Evolutionary conservation across 768 basidiomycete species (phyloP), one percentile per base, ranked within the genome.

Genomic region (Chalciporus pseudorubinellus): DNA sequence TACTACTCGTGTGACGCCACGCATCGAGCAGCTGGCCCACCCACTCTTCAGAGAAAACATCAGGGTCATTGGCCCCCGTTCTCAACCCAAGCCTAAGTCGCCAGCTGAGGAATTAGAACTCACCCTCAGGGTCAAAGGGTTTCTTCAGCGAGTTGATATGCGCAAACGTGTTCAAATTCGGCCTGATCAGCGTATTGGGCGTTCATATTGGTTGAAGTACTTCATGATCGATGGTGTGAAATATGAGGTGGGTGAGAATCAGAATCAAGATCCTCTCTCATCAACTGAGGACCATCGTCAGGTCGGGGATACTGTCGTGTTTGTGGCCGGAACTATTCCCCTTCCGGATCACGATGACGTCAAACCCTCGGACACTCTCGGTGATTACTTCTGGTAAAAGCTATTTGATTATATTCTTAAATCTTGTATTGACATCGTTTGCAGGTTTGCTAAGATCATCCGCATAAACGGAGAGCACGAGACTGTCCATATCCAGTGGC

Each of bases 381-480:
- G 77, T 0, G 71, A 82, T 48, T 84, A 79, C 58, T 89, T 87
- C 59, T 90, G 88, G 87, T 86, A 63, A 38, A 57, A 46, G 16
- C 19, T 39, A 33, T 22, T 11, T 3, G 6, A 18, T 5, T 11
- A 4, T 51, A 42, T 3, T 39, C 39, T 22, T 21, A 40, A 44
- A 24, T 39, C n/a, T 44, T 16, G 41, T 46, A 11, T 14, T 34
- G 20, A 21, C 16, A 53, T 45, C 24, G 13, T 40, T 14, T 11
- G 29, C 57, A 90, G 88, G 87, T 89, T 91, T 65, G 87, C 75
- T 0, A 75, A 74, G 58, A 82, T 92, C 21, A 62, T 83, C 0
- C 78, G 74, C 45, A 76, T 89, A 50, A 65, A 76, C 14, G 68
- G 72, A 29, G 66, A 73, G 14, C 52, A 69, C 5, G 67, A 74